Evolutionary conservation across 164 flowering plant genomes (phyloP).

Genomic region (Nymphaea thermarum): DNA sequence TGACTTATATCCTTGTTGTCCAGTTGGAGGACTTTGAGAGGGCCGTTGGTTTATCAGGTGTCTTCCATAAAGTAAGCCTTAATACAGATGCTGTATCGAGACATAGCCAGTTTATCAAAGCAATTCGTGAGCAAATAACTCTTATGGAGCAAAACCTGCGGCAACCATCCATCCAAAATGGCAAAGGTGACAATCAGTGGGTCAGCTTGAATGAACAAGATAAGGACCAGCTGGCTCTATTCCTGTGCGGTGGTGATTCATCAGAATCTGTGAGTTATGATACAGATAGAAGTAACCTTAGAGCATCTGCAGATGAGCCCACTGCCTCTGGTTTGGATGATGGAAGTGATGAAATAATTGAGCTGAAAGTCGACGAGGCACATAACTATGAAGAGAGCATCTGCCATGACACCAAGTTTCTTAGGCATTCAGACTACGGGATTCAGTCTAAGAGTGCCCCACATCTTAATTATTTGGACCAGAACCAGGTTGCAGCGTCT

Average conservation of each 20-base stretch:
- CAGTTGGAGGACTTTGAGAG: conserved; percentile 53
- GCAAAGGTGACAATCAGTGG: conserved; percentile 15
- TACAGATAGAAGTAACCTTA: conserved; percentile 17
- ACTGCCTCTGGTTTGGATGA: conserved; percentile 19
- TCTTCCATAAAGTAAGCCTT: conserved; percentile 12
- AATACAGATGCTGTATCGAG: conserved; percentile 25
- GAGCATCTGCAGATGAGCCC: conserved; percentile 27
- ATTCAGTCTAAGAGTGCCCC: conserved; percentile 10
- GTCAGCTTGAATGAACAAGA: conserved; percentile 33
- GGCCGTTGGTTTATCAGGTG: conserved; percentile 21
- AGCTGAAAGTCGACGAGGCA: conserved; percentile 7
- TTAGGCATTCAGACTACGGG: conserved; percentile 7
- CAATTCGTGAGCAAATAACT: conserved; percentile 35
- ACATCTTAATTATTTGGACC: conserved; percentile 10
- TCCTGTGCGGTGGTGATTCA: conserved; percentile 33
- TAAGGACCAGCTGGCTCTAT: conserved; percentile 32
- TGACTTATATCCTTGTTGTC: not conserved
- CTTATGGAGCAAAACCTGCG: conserved; percentile 24
- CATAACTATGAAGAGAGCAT: conserved; percentile 11
- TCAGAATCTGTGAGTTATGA: conserved; percentile 8
- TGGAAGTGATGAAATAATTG: conserved; percentile 29
- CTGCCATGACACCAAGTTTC: conserved; percentile 13
- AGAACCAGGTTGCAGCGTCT: not conserved
- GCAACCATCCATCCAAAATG: conserved; percentile 13
- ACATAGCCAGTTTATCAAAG: conserved; percentile 35